phyloP scores from a whole-genome alignment of 2,329 filamentous ascomycete genomes.

The Coniochaeta ligniaria region DNA sequence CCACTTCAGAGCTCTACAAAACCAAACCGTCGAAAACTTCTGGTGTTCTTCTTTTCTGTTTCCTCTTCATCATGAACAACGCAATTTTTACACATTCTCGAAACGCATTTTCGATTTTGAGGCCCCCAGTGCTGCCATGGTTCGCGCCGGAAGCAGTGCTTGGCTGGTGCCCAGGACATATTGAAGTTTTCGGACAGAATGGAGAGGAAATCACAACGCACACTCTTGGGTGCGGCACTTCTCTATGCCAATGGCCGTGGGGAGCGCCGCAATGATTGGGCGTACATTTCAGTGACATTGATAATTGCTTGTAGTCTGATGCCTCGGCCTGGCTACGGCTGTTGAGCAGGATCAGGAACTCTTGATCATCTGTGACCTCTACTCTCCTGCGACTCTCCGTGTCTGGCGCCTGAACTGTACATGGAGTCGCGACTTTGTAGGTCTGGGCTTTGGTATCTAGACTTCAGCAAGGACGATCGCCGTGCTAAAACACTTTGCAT shows the following conservation, averaged over 20 bases:
- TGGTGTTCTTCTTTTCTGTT: constrained; percentile 14
- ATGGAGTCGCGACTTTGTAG: no score
- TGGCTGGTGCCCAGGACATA: constrained; percentile 33
- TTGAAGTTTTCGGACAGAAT: constrained; percentile 37
- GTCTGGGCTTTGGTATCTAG: no score
- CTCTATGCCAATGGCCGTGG: constrained; percentile 28
- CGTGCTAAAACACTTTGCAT: no score
- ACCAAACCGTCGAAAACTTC: background rate
- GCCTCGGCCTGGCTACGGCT: background rate
- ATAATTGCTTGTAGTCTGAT: background rate
- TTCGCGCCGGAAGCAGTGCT: constrained; percentile 7
- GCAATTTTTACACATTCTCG: constrained; percentile 40
- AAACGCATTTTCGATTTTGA: constrained; percentile 33
- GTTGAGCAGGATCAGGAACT: background rate
- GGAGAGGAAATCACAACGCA: constrained; percentile 36
- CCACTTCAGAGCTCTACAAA: constrained; percentile 5
- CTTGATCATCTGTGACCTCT: background rate
- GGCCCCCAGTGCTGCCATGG: constrained; percentile 20
- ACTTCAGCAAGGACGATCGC: no score
- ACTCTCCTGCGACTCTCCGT: no score
- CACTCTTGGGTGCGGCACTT: constrained; percentile 46
- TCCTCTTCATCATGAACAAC: constrained; percentile 35
- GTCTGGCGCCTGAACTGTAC: no score
- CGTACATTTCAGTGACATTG: constrained; percentile 28
- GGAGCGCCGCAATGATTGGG: constrained; percentile 44